Percentiles rank a stretch among this genome's conserved stretches.
Evolutionary conservation across 495 filamentous ascomycete species (phyloP).

Genomic region (Lindgomyces ingoldianus): DNA sequence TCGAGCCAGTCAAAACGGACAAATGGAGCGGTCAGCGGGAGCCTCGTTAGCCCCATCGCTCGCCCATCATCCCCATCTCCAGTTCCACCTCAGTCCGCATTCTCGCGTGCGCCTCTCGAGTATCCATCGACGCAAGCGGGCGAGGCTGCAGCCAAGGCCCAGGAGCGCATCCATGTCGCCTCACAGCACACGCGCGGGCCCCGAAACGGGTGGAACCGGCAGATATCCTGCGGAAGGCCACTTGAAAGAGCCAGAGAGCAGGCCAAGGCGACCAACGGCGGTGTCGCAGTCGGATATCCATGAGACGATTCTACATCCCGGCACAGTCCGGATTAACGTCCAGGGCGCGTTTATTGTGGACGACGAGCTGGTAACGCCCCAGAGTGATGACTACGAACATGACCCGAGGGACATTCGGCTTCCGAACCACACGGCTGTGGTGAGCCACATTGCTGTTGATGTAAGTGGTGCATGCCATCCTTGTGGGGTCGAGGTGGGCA

Average conservation of each 20-base stretch:
- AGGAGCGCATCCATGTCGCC: slow-evolving; percentile 30
- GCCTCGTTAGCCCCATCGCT: slow-evolving; percentile 19
- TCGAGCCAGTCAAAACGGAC: slow-evolving; percentile 29
- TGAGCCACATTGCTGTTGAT: slow-evolving; percentile 96
- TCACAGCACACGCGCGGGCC: slow-evolving; percentile 7
- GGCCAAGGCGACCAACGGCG: slow-evolving; percentile 12
- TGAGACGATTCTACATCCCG: slow-evolving; percentile 77
- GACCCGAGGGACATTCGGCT: slow-evolving; percentile 79
- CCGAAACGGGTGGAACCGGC: slow-evolving; percentile 20
- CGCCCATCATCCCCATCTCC: slow-evolving; percentile 1
- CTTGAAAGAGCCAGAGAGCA: neutral
- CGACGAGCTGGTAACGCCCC: slow-evolving; percentile 45
- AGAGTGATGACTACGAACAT: slow-evolving; percentile 64
- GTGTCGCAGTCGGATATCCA: slow-evolving; percentile 53
- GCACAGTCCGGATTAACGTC: slow-evolving; percentile 89
- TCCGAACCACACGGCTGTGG: slow-evolving; percentile 86
- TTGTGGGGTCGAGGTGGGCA: slow-evolving; percentile 1
- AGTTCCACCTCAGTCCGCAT: neutral
- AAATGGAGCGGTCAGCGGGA: slow-evolving; percentile 32
- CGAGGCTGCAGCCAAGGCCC: slow-evolving; percentile 30
- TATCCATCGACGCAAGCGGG: slow-evolving; percentile 15
- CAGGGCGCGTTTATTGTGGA: slow-evolving; percentile 95
- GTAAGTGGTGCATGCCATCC: slow-evolving; percentile 56
- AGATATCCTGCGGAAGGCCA: slow-evolving; percentile 1
- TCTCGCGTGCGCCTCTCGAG: slow-evolving; percentile 15